Evolutionary conservation across 2,329 filamentous ascomycete genomes (phyloP), one percentile per base, ranked within the genome.

Genomic region (Hymenoscyphus albidus): DNA sequence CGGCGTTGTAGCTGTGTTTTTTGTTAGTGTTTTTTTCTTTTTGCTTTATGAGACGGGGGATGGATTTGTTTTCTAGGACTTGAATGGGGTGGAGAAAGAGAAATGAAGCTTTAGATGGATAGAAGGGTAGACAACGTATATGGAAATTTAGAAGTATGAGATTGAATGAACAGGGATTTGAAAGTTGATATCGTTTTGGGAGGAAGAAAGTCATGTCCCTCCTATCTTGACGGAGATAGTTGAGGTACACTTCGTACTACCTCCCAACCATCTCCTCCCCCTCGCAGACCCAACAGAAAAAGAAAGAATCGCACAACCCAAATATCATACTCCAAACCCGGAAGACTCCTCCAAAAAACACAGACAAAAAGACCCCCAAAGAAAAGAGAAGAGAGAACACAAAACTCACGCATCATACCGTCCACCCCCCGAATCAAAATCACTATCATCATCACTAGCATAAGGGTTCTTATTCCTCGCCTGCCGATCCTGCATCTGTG

Each of bases 391-490:
- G 6, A n/a, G n/a, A 18, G 18, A 38, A 32, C 12, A 58, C 22
- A 58, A 42, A 59, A 64, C 13, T 32, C 10, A 66, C 70, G 61
- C 54, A 60, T 70, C 68, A 62, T 63, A 68, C 27, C 55, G 64
- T 31, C 58, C 58, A 13, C 32, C 42, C 32, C 38, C 72, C 6
- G 71, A 75, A 22, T 77, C 75, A 10, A 74, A 73, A 31, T 35
- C 18, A 31, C 38, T 27, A 59, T 70, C 70, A 13, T 63, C 63
- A n/a, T 67, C 65, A 18, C 70, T 69, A 44, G 56, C 54, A 18
- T 84, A 84, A 0, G 83, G 82, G 66, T 87, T 80, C 70, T 85
- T 85, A 61, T 85, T 84, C 51, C 85, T 79, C 4, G 85, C 83
- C 73, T 88, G 85, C 5, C 79, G 80, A 72, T 87, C 84, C 70